phyloP scores from a whole-genome alignment of 805 yeast genomes.

The Monosporozyma aerobia region DNA sequence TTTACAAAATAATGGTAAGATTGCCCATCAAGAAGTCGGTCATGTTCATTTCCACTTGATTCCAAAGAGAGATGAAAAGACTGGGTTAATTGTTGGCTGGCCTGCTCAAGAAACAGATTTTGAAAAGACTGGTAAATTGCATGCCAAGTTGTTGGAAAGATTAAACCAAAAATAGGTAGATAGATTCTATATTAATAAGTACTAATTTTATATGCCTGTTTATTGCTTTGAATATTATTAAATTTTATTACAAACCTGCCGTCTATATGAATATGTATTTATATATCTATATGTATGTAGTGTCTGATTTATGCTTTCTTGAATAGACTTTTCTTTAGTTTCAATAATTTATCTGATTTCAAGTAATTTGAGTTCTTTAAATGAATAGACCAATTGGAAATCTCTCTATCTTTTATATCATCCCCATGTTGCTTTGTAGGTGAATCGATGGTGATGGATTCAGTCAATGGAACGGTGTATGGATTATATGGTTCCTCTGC shows the following conservation, averaged over 20 bases:
- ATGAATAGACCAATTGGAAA: background rate
- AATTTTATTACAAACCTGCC: background rate
- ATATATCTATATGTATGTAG: background rate
- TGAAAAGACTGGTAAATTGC: constrained; percentile 58
- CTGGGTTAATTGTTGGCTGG: constrained; percentile 90
- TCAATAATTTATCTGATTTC: background rate
- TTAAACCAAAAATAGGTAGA: constrained; percentile 17
- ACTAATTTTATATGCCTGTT: background rate
- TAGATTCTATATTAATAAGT: background rate
- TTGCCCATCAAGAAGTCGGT: constrained; percentile 92
- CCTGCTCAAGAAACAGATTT: constrained; percentile 79
- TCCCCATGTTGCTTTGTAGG: background rate
- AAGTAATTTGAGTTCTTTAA: background rate
- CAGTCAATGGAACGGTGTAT: constrained; percentile 4
- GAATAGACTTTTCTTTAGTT: background rate
- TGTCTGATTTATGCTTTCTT: background rate
- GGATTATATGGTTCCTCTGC: constrained; percentile 9
- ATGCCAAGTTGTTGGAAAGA: constrained; percentile 47
- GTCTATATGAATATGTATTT: background rate
- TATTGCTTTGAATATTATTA: background rate
- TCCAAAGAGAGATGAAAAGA: constrained; percentile 65
- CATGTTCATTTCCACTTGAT: constrained; percentile 96
- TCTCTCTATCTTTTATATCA: background rate
- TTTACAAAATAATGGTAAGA: constrained; percentile 85
- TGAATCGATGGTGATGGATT: background rate